Conservation (phyloP, 2,329 filamentous ascomycete genomes). For the Scytalidium lignicola region DNA sequence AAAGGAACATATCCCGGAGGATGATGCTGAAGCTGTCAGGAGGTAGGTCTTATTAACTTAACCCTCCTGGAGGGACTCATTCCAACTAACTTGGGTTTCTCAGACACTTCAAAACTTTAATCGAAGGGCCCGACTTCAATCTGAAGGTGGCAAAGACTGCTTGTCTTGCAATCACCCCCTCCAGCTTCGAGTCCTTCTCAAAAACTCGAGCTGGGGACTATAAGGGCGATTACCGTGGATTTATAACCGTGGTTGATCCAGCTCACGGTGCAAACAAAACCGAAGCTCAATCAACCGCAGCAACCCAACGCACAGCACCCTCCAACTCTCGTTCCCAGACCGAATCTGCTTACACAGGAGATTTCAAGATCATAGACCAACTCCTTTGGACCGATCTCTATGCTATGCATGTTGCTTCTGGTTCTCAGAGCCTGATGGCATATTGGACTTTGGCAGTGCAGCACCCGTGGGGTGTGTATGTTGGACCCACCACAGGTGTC, state of each 20-base stretch:
- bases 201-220: background rate
- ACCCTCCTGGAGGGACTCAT: background rate
- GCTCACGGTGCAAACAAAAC: background rate
- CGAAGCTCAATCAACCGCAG: background rate
- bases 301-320: background rate
- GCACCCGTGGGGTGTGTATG: conserved; percentile 19
- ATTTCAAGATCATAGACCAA: conserved; percentile 12
- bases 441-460: conserved; percentile 9
- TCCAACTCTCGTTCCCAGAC: background rate
- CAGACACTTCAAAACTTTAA: conserved; percentile 14
- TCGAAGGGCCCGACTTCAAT: conserved; percentile 3
- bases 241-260: conserved; percentile 3
- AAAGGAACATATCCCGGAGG: conserved; percentile 12
- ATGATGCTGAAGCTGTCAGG: conserved; percentile 14
- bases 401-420: conserved; percentile 4
- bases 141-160: conserved; percentile 7
- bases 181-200: conserved; percentile 8
- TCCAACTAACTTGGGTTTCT: background rate
- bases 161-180: conserved; percentile 14
- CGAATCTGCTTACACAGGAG: conserved; percentile 6
- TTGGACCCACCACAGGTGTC: conserved; percentile 15
- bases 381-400: conserved; percentile 15
- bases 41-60: conserved; percentile 8
- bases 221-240: conserved; percentile 8
- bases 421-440: conserved; percentile 2